Conservation (phyloP, 2,329 filamentous ascomycete species). For the Leptographium galeiforme region DNA sequence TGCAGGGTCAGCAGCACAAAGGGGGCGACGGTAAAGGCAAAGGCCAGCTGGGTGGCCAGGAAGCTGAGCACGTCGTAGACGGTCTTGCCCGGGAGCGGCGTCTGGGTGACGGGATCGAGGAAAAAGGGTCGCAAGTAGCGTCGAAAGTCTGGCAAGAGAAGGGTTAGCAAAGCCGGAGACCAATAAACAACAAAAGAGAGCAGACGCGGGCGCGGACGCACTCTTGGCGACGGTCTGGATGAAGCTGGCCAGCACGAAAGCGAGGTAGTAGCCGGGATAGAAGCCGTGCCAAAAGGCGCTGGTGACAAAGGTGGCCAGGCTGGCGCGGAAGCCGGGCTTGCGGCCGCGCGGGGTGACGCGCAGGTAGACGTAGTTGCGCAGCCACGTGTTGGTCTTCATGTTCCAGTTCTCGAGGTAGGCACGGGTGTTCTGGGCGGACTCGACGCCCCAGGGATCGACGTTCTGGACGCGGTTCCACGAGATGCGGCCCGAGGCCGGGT, state of each 20-base stretch:
- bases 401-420: constrained; percentile 91
- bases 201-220: constrained; percentile 42
- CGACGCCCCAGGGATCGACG: constrained; percentile 73
- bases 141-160: constrained; percentile 55
- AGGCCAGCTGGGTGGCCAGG: constrained; percentile 19
- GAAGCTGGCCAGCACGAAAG: constrained; percentile 80
- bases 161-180: not conserved
- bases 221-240: constrained; percentile 90
- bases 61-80: constrained; percentile 50
- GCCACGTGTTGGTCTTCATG: constrained; percentile 96
- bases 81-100: constrained; percentile 56
- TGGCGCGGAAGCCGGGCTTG: constrained; percentile 93
- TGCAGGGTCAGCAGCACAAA: constrained; percentile 71
- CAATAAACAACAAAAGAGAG: not conserved
- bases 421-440: constrained; percentile 85
- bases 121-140: constrained; percentile 88
- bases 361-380: constrained; percentile 90
- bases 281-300: constrained; percentile 98
- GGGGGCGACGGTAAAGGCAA: constrained; percentile 70
- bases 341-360: constrained; percentile 89
- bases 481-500: constrained; percentile 70
- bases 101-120: constrained; percentile 60
- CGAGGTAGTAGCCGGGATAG: constrained; percentile 89
- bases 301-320: constrained; percentile 83
- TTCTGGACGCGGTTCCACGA: constrained; percentile 87